Evolutionary conservation across 2,329 filamentous ascomycete species (phyloP).

Genomic region (Zymoseptoria pseudotritici): DNA sequence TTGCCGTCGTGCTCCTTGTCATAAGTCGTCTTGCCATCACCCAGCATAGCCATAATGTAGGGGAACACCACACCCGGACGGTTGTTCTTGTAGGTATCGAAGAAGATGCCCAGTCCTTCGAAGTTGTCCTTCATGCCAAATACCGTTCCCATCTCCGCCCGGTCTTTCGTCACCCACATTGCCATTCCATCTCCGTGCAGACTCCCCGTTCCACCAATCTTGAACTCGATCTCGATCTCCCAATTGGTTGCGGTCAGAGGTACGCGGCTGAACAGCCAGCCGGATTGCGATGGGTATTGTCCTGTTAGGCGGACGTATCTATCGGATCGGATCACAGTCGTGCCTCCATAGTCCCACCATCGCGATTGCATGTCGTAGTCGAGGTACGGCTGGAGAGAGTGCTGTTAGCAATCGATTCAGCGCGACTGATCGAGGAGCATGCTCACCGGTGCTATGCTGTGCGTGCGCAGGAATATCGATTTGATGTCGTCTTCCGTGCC

Average conservation of each 20-base stretch:
- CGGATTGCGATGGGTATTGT: slow-evolving; percentile 81
- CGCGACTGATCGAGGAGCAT: background rate
- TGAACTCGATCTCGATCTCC: slow-evolving; percentile 96
- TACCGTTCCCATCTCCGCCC: slow-evolving; percentile 69
- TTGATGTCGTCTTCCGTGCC: slow-evolving; percentile 26
- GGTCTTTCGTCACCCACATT: slow-evolving; percentile 95
- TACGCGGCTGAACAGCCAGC: slow-evolving; percentile 90
- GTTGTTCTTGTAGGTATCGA: slow-evolving; percentile 99
- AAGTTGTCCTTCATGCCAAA: slow-evolving; percentile 86
- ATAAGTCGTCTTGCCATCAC: slow-evolving; percentile 81
- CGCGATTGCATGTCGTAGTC: slow-evolving; percentile 97
- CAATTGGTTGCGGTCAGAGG: slow-evolving; percentile 96
- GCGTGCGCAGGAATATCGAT: slow-evolving; percentile 30
- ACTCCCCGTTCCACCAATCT: slow-evolving; percentile 79
- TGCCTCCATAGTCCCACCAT: slow-evolving; percentile 98
- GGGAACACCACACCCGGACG: slow-evolving; percentile 91
- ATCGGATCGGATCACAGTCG: slow-evolving; percentile 72
- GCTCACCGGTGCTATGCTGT: slow-evolving; percentile 26
- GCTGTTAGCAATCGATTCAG: background rate
- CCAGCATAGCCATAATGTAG: slow-evolving; percentile 97
- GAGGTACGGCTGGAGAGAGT: slow-evolving; percentile 67
- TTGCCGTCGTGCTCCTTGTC: slow-evolving; percentile 95
- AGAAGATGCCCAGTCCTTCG: slow-evolving; percentile 88
- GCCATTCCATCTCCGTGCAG: slow-evolving; percentile 95
- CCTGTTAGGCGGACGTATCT: slow-evolving; percentile 86